Base-by-base conservation (phyloP, 257 asterid genomes). In the Solanum neorickii region DNA sequence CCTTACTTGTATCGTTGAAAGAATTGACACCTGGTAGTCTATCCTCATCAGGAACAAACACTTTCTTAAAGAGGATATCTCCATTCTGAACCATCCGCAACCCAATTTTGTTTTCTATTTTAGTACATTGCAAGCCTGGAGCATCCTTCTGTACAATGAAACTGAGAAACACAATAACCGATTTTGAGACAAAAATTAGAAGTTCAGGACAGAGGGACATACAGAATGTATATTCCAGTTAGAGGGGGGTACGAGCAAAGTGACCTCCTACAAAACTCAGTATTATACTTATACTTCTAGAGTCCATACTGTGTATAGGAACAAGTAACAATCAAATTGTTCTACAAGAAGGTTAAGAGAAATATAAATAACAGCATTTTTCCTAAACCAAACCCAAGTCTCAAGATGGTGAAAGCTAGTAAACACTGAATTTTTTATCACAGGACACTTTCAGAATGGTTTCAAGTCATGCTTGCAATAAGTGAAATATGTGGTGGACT, bases 1-100 rank as follows among this genome's bases (percentile, higher is more conserved):
- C 99, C 99, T 96, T 96, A 92, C 39, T 95, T 47, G 99, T 97
- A 89, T 97, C 99, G 89, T 95, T 94, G 89, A 96, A 97, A 86
- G 99, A 97, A 87, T 94, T 93, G 66, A 95, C 97, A 89, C 98
- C 99, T 25, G 98, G 91, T 70, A 97, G 93, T 90, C 95, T 94
- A 91, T 95, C 99, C 89, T 97, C 99, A 76, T 97, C 98, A 73
- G 98, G 98, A 83, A 96, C 97, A 89, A 96, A 97, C 69, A 95
- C 98, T 35, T 88, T 92, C 87, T 96, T 92, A 92, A 96, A 27
- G 37, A 97, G 89, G 88, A 97, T 94, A 91, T 97, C 98, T 84
- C 98, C 99, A 87, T 97, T 97, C 90, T 97, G 99, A 87, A 97
- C 98, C 20, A 94, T 94, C 87, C 99, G 92, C 27, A 97, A 91